phyloP scores from a whole-genome alignment of 257 asterid genomes.

The Ocimum tenuiflorum region DNA sequence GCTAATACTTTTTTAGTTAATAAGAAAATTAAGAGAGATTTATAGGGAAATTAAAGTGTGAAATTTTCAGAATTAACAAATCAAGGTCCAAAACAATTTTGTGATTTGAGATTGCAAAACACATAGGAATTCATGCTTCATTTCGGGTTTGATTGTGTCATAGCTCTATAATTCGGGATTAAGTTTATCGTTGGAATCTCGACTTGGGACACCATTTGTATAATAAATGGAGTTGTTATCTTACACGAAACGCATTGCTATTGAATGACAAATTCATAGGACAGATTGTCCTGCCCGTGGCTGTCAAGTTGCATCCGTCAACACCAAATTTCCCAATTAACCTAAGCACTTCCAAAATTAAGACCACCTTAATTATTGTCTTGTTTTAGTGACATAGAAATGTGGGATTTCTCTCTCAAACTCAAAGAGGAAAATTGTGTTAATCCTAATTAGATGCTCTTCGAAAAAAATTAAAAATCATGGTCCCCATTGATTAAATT shows the following conservation, averaged over 20 bases:
- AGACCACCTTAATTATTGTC: constrained; percentile 21
- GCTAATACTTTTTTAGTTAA: too few species aligned
- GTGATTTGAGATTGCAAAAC: too few species aligned
- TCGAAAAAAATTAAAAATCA: too few species aligned
- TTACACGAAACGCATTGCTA: constrained; percentile 12
- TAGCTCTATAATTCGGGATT: too few species aligned
- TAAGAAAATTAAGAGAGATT: too few species aligned
- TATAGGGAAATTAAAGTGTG: too few species aligned
- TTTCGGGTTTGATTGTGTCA: too few species aligned
- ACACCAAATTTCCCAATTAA: constrained; percentile 39
- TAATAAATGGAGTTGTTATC: background rate
- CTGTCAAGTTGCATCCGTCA: constrained; percentile 46
- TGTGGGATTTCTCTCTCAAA: background rate
- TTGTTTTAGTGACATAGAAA: constrained; percentile 15
- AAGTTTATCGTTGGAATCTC: too few species aligned
- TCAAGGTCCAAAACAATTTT: too few species aligned
- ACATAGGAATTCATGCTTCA: too few species aligned
- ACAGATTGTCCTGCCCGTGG: background rate
- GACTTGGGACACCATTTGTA: too few species aligned
- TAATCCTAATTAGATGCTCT: constrained; percentile 36
- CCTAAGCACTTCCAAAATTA: constrained; percentile 34
- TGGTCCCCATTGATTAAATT: constrained; percentile 43
- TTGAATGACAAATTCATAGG: background rate
- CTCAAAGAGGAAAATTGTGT: constrained; percentile 14
- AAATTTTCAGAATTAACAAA: too few species aligned